phyloP scores from a whole-genome alignment of 208 protist genomes.

The Trypanosoma mega region DNA sequence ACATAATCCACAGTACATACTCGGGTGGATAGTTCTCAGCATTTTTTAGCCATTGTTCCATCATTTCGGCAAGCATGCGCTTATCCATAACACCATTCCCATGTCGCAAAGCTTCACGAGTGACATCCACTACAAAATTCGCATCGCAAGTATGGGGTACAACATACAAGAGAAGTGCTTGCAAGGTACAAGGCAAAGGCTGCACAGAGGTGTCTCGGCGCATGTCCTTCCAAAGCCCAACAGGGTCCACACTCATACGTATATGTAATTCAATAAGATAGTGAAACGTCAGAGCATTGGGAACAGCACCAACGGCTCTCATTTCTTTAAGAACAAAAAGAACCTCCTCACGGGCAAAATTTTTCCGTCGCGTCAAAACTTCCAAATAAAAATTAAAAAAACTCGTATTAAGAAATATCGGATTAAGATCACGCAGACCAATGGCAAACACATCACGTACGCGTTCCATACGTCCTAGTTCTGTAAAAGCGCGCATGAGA shows the following conservation, averaged over 20 bases:
- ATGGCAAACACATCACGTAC: slow-evolving; percentile 58
- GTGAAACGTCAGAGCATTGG: slow-evolving; percentile 74
- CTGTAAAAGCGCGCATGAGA: slow-evolving; percentile 68
- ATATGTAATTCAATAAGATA: slow-evolving; percentile 83
- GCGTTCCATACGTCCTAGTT: slow-evolving; percentile 59
- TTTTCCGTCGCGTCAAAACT: slow-evolving; percentile 57
- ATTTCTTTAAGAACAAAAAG: slow-evolving; percentile 61
- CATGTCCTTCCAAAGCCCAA: slow-evolving; percentile 72
- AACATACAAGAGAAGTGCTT: slow-evolving; percentile 59
- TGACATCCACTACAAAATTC: slow-evolving; percentile 67
- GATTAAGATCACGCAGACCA: slow-evolving; percentile 49
- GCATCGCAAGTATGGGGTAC: slow-evolving; percentile 54
- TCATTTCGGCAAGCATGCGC: slow-evolving; percentile 53
- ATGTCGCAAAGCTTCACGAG: slow-evolving; percentile 49
- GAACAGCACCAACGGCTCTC: slow-evolving; percentile 29
- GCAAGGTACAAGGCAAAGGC: slow-evolving; percentile 69
- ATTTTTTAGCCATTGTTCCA: slow-evolving; percentile 56
- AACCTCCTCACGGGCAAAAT: slow-evolving; percentile 60
- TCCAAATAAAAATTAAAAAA: slow-evolving; percentile 85
- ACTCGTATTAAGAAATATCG: slow-evolving; percentile 20
- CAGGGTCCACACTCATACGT: slow-evolving; percentile 62
- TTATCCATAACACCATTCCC: slow-evolving; percentile 68
- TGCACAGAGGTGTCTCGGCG: slow-evolving; percentile 28
- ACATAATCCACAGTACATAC: slow-evolving; percentile 78
- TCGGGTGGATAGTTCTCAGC: slow-evolving; percentile 63